These are phyloP conservation scores for Arabidopsis suecica DNA, from an alignment of 345 rosid species.

Conservation along the genomic window DNA sequence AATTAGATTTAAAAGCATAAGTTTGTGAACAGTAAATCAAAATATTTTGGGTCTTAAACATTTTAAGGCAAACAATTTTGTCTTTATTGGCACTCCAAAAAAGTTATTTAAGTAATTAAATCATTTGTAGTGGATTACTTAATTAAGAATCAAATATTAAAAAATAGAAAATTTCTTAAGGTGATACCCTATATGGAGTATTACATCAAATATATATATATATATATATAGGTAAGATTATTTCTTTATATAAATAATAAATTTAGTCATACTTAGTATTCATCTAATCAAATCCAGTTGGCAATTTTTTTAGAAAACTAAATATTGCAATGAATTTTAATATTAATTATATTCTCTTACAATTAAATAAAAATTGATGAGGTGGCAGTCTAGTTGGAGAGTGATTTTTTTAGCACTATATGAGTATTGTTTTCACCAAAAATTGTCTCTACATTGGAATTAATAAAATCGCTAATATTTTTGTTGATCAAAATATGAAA, in stretches of 20 bases:
- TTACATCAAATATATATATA: too few species aligned
- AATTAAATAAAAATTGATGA: neutral
- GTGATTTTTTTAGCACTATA: neutral
- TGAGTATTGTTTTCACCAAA: neutral
- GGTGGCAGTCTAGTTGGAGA: neutral
- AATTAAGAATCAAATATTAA: neutral
- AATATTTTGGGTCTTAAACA: neutral
- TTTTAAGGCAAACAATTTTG: neutral
- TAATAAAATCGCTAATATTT: conserved; percentile 11
- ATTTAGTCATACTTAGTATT: too few species aligned
- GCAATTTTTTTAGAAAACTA: too few species aligned
- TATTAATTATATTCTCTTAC: neutral
- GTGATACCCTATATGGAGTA: neutral
- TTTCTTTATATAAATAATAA: too few species aligned
- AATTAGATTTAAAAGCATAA: neutral
- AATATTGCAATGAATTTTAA: too few species aligned
- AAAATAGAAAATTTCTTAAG: neutral
- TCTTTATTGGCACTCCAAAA: neutral
- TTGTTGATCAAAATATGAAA: neutral
- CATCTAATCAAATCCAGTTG: too few species aligned
- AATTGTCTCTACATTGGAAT: neutral
- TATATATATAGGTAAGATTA: too few species aligned
- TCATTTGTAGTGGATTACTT: neutral
- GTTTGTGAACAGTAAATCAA: neutral
- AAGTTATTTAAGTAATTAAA: neutral